A percentile compares a stretch with the other conserved stretches of the same genome.
phyloP scores from a whole-genome alignment of 805 yeast species.

The Pachysolen tannophilus region DNA sequence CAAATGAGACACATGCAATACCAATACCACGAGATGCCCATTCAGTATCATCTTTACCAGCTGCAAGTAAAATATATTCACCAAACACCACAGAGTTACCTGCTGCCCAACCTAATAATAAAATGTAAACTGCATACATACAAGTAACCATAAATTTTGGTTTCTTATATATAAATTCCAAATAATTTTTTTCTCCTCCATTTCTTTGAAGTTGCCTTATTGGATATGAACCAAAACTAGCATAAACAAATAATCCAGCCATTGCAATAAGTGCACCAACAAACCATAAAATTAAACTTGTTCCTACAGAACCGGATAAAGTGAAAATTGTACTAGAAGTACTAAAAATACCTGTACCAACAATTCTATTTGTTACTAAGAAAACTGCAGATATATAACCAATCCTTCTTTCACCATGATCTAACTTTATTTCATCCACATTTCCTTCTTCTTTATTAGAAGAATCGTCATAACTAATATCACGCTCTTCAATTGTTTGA shows the following conservation, averaged over 20 bases:
- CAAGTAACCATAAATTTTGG: conserved; percentile 65
- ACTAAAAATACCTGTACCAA: conserved; percentile 69
- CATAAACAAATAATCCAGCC: conserved; percentile 58
- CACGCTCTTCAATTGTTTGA: too few species aligned
- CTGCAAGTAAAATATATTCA: conserved; percentile 45
- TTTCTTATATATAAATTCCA: conserved; percentile 60
- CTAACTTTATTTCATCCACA: too few species aligned
- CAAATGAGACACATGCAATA: conserved; percentile 62
- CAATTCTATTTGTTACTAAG: conserved; percentile 57
- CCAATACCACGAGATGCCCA: conserved; percentile 53
- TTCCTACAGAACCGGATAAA: conserved; percentile 63
- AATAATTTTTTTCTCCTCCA: conserved; percentile 81
- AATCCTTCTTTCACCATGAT: conserved; percentile 34
- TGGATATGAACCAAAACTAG: conserved; percentile 61
- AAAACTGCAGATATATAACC: conserved; percentile 37
- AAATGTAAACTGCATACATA: conserved; percentile 61
- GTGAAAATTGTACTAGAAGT: conserved; percentile 57
- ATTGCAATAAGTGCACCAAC: conserved; percentile 65
- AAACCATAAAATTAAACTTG: conserved; percentile 64
- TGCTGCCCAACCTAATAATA: conserved; percentile 80
- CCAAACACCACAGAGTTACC: conserved; percentile 79
- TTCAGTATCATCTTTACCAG: conserved; percentile 19
- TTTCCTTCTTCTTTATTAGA: too few species aligned
- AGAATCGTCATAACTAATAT: too few species aligned
- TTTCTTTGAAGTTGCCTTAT: conserved; percentile 55